A percentile compares a stretch with the other conserved stretches of the same genome.
These are phyloP conservation scores for Funneliformis mosseae DNA, from an alignment of 192 early-diverging fungal genomes.

Conservation along the genomic window DNA sequence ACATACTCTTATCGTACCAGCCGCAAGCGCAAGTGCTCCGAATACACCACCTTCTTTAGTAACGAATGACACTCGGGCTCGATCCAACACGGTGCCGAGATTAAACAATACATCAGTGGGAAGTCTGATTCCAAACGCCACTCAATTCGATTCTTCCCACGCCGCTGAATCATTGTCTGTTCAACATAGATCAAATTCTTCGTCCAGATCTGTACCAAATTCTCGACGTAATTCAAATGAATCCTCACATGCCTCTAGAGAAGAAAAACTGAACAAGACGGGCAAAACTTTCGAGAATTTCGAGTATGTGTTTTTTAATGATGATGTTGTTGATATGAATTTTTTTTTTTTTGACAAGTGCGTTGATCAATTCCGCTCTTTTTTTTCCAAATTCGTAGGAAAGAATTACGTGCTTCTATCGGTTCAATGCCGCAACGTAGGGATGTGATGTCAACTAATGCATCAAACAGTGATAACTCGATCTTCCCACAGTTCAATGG, in stretches of 20 bases:
- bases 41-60: slow-evolving; percentile 16
- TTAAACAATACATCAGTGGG: slow-evolving; percentile 36
- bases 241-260: slow-evolving; percentile 42
- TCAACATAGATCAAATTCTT: neutral
- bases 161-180: slow-evolving; percentile 31
- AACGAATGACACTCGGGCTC: slow-evolving; percentile 35
- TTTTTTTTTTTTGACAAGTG: neutral
- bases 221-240: slow-evolving; percentile 76
- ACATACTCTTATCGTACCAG: neutral
- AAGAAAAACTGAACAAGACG: slow-evolving; percentile 45
- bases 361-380: neutral
- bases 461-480: slow-evolving; percentile 38
- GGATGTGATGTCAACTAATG: neutral
- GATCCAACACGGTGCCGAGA: slow-evolving; percentile 37
- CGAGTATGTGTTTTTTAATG: slow-evolving; percentile 20
- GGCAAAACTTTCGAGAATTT: slow-evolving; percentile 39
- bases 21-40: slow-evolving; percentile 10
- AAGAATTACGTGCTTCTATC: slow-evolving; percentile 4
- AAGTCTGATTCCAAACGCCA: slow-evolving; percentile 21
- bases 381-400: slow-evolving; percentile 1
- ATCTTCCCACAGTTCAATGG: slow-evolving; percentile 48
- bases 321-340: slow-evolving; percentile 8
- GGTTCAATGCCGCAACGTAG: neutral
- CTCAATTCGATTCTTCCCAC: slow-evolving; percentile 26
- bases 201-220: slow-evolving; percentile 61